Percentiles rank a stretch among this genome's conserved stretches.
Evolutionary conservation across 805 yeast species (phyloP).

Genomic region (Sugiyamaella lignohabitans): DNA sequence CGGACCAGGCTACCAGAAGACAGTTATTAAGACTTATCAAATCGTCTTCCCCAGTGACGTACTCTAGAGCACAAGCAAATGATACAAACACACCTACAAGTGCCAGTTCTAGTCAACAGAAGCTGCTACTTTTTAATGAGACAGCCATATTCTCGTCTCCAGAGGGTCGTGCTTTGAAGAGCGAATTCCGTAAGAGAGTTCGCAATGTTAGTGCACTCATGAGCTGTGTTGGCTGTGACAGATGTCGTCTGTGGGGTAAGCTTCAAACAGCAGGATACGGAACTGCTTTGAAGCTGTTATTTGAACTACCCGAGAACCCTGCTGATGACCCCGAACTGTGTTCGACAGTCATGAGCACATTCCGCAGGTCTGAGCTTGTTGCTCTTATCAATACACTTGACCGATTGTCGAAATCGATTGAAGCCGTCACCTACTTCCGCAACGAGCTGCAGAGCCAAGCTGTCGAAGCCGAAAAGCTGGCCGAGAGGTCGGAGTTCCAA

Average conservation of each 20-base stretch:
- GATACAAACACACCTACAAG: background rate
- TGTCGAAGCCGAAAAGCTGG: slow-evolving; percentile 12
- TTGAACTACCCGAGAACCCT: slow-evolving; percentile 60
- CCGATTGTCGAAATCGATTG: slow-evolving; percentile 77
- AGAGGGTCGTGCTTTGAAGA: slow-evolving; percentile 51
- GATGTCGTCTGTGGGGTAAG: slow-evolving; percentile 98
- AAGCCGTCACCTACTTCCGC: slow-evolving; percentile 62
- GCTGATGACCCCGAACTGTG: slow-evolving; percentile 38
- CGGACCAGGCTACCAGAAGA: slow-evolving; percentile 41
- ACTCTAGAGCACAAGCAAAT: slow-evolving; percentile 7
- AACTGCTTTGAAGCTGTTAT: slow-evolving; percentile 83
- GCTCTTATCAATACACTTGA: slow-evolving; percentile 91
- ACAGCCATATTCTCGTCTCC: slow-evolving; percentile 38
- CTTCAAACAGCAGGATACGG: slow-evolving; percentile 97
- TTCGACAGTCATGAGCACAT: slow-evolving; percentile 45
- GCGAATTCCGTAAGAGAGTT: slow-evolving; percentile 80
- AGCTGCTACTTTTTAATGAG: slow-evolving; percentile 40
- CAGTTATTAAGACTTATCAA: slow-evolving; percentile 38
- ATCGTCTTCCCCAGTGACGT: slow-evolving; percentile 16
- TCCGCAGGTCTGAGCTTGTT: slow-evolving; percentile 76
- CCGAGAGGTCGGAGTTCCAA: background rate
- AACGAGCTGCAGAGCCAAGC: slow-evolving; percentile 16
- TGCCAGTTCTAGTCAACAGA: background rate
- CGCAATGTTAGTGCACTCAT: slow-evolving; percentile 84
- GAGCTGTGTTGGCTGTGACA: slow-evolving; percentile 98